These are phyloP conservation scores for sunflower (Helianthus annuus) DNA, from an alignment of 129 eudicot species.

Conservation along the genomic window DNA sequence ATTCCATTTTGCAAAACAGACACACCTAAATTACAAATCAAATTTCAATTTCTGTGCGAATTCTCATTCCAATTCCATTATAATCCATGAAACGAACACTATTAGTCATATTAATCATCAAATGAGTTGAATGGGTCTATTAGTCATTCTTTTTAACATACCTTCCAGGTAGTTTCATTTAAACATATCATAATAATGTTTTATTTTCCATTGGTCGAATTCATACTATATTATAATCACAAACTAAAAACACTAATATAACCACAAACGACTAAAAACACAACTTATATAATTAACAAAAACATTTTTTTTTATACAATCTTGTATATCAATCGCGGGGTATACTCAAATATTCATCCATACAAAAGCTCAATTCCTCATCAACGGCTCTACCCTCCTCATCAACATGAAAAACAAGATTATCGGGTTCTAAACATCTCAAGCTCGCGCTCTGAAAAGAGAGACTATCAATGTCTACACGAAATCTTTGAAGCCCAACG, in stretches of 20 bases:
- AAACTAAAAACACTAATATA: too few species aligned
- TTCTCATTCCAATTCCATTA: too few species aligned
- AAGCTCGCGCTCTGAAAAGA: slow-evolving; percentile 52
- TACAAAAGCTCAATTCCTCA: slow-evolving; percentile 38
- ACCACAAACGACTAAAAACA: neutral
- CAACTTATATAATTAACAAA: neutral
- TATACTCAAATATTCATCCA: slow-evolving; percentile 40
- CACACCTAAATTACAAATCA: too few species aligned
- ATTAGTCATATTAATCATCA: too few species aligned
- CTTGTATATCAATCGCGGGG: slow-evolving; percentile 36
- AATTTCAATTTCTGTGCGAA: too few species aligned
- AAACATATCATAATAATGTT: neutral
- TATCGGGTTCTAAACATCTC: slow-evolving; percentile 60
- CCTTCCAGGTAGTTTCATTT: too few species aligned
- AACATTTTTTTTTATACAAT: neutral
- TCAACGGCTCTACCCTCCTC: slow-evolving; percentile 17
- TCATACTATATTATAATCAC: neutral
- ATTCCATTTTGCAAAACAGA: too few species aligned
- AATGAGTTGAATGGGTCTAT: too few species aligned
- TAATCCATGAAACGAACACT: too few species aligned
- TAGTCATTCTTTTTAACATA: too few species aligned
- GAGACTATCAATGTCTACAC: slow-evolving; percentile 54
- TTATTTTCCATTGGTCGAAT: neutral
- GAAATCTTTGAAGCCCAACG: slow-evolving; percentile 66
- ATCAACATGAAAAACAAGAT: slow-evolving; percentile 42